Conservation (phyloP, 2,329 filamentous ascomycete species). For the Diaporthe capsici region DNA sequence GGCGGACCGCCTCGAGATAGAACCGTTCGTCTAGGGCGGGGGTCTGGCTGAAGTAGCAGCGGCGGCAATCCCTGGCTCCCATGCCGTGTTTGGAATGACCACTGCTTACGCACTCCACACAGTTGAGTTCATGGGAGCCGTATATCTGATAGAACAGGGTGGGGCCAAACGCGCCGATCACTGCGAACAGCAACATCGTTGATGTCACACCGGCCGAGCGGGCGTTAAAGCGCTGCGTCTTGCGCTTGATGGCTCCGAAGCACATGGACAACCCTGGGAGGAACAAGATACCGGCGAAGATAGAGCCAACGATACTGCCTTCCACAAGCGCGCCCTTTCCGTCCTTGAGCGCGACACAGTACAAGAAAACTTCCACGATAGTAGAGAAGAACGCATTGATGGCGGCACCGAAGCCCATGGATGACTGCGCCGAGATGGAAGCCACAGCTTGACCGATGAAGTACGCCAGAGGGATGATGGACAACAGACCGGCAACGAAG, state of each 20-base stretch:
- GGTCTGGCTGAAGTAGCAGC: conserved; percentile 93
- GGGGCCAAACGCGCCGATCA: conserved; percentile 94
- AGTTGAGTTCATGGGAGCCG: conserved; percentile 95
- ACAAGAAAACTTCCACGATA: conserved; percentile 96
- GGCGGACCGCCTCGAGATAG: conserved; percentile 90
- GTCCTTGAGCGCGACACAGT: conserved; percentile 92
- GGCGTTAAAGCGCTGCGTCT: conserved; percentile 98
- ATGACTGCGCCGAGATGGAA: conserved; percentile 97
- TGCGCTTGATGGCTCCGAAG: conserved; percentile 96
- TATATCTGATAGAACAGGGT: conserved; percentile 99
- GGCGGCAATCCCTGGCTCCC: conserved; percentile 81
- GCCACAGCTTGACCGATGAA: conserved; percentile 99
- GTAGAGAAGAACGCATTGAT: conserved; percentile 99
- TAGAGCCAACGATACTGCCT: conserved; percentile 96
- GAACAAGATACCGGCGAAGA: conserved; percentile 96
- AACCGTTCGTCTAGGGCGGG: conserved; percentile 89
- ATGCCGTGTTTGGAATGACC: conserved; percentile 54
- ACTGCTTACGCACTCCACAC: conserved; percentile 73
- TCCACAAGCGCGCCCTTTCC: conserved; percentile 95
- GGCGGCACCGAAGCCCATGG: conserved; percentile 96
- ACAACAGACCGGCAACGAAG: conserved; percentile 86
- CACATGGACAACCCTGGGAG: conserved; percentile 98
- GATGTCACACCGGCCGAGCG: conserved; percentile 96
- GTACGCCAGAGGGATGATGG: conserved; percentile 96
- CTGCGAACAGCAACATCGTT: conserved; percentile 96